Percentiles rank a stretch among this genome's conserved stretches.
These are phyloP conservation scores for Phoma sp. DNA, from an alignment of 2,329 filamentous ascomycete genomes.

Conservation along the genomic window DNA sequence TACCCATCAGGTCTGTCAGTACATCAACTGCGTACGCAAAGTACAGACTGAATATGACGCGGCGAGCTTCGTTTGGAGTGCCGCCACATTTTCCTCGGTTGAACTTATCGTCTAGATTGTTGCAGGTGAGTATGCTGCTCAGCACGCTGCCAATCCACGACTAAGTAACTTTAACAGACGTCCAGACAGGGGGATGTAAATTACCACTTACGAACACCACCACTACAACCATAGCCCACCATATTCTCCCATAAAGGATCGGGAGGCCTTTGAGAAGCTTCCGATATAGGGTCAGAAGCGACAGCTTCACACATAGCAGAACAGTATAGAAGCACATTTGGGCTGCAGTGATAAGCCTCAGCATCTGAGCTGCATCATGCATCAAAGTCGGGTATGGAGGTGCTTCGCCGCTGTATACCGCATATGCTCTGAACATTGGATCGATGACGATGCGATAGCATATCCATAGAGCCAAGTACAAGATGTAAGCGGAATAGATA, in stretches of 20 bases:
- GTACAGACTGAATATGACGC: slow-evolving; percentile 35
- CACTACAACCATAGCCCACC: neutral
- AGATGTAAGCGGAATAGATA: neutral
- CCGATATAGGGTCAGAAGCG: neutral
- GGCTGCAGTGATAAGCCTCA: neutral
- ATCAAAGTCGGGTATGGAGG: neutral
- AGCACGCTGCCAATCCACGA: slow-evolving; percentile 45
- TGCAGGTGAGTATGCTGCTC: slow-evolving; percentile 40
- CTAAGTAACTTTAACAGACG: slow-evolving; percentile 17
- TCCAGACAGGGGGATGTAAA: neutral
- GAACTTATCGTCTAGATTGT: slow-evolving; percentile 35
- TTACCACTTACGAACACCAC: neutral
- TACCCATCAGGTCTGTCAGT: slow-evolving; percentile 43
- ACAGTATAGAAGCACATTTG: neutral
- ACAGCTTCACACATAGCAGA: neutral
- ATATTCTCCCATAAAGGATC: neutral
- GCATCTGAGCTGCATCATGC: neutral
- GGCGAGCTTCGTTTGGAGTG: slow-evolving; percentile 14
- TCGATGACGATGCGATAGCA: neutral
- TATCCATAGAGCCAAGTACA: neutral
- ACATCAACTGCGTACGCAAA: slow-evolving; percentile 45
- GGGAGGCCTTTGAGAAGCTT: neutral
- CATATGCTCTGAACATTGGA: neutral
- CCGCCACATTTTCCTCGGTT: slow-evolving; percentile 23
- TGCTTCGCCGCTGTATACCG: neutral